These are phyloP conservation scores for Fennellomyces sp. DNA, from an alignment of 371 early-diverging fungal genomes.

Conservation along the genomic window DNA sequence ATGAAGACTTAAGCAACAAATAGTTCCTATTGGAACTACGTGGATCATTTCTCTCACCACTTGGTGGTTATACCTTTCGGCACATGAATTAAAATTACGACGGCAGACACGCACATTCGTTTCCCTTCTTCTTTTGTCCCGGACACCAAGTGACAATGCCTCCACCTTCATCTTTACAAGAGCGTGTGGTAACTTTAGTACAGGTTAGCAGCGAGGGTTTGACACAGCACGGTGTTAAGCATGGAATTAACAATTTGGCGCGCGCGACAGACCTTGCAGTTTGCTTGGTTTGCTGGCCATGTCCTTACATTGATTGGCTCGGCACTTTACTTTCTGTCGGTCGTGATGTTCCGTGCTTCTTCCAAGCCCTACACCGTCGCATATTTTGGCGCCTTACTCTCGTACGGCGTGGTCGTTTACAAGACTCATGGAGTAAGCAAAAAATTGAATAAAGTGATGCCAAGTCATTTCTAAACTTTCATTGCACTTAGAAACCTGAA, in stretches of 20 bases:
- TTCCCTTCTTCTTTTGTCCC: constrained; percentile 9
- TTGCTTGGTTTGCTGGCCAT: constrained; percentile 60
- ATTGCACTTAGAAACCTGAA: constrained; percentile 55
- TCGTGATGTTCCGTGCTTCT: constrained; percentile 34
- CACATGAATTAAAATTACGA: too few species aligned
- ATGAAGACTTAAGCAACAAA: too few species aligned
- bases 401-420: constrained; percentile 88
- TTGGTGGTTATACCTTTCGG: too few species aligned
- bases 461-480: neutral
- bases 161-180: constrained; percentile 26
- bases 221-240: too few species aligned
- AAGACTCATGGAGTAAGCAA: constrained; percentile 80
- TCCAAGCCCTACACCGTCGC: constrained; percentile 59
- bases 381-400: constrained; percentile 72
- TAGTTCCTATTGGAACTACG: too few species aligned
- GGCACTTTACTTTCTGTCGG: constrained; percentile 30
- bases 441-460: neutral
- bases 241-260: too few species aligned
- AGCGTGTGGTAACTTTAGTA: constrained; percentile 26
- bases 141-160: constrained; percentile 15
- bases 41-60: too few species aligned
- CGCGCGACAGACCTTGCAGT: constrained; percentile 67
- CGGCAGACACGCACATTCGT: neutral
- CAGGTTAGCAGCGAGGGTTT: neutral
- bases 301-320: constrained; percentile 40